Base-by-base conservation (phyloP, 192 early-diverging fungal species). In the Podila verticillata region DNA sequence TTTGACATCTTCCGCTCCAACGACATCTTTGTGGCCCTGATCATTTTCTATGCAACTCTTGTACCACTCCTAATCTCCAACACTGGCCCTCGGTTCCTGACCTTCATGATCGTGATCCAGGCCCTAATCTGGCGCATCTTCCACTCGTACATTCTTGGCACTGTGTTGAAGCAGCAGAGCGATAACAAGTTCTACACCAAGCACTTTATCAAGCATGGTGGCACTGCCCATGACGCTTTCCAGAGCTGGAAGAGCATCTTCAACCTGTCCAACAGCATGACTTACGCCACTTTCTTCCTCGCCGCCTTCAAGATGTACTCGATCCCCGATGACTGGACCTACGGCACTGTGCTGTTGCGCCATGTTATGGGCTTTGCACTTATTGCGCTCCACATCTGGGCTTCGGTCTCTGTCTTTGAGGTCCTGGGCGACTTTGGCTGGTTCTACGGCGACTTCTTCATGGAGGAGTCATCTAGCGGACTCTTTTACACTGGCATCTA, bases 361-460 rank as follows among this genome's bases (percentile, higher is more conserved):
- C 96, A 96, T 68, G 96, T 93, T 5, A 82, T 98, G 12, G 95
- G 94, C 22, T 63, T 90, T 10, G 89, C 94, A 13, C 87, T 98
- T 54, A 95, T 98, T 62, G 84, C 88, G 7, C 85, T 99, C 58
- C 98, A 99, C 69, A 83, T 95, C 48, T 97, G 96, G 95, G 96
- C 95, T 35, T 92, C 98, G 10, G 84, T 92, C 29, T 95, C 95
- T 8, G 93, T 97, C 51, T 96, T 95, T 86, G 94, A 97, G 80
- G 95, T 92, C 7, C 87, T 97, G 63, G 96, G 98, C 58, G 94
- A 97, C 71, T 95, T 95, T 85, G 98, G 97, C 5, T 99, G 96
- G 96, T 99, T 99, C 85, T 98, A 98, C 78, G 96, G 95, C 57
- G 97, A 98, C 74, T 97, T 97, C 72, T 97, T 98, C 85, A 89